Evolutionary conservation across 345 rosid genomes (phyloP).

Genomic region (Camelina laxa): DNA sequence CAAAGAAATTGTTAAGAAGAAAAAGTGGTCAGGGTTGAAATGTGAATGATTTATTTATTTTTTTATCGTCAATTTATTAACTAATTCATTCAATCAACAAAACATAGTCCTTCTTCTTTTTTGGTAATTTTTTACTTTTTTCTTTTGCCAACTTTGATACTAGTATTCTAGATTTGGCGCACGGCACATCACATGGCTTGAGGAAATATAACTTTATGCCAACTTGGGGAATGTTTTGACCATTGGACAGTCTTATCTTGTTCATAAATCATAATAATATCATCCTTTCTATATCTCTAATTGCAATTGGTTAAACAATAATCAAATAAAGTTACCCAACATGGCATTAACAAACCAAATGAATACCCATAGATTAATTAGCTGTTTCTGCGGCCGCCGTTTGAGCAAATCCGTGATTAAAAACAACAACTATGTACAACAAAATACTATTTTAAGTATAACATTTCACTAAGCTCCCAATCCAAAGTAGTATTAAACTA

Average conservation of each 20-base stretch:
- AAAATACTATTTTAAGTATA: not conserved
- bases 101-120: no score
- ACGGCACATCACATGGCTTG: constrained; percentile 24
- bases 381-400: constrained; percentile 28
- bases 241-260: constrained; percentile 15
- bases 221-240: constrained; percentile 32
- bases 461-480: not conserved
- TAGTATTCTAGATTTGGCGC: constrained; percentile 10
- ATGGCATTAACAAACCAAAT: not conserved
- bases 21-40: not conserved
- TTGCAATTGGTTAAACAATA: constrained; percentile 14
- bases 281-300: not conserved
- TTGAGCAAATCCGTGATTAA: not conserved
- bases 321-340: constrained; percentile 22
- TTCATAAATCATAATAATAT: constrained; percentile 11
- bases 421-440: not conserved
- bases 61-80: not conserved
- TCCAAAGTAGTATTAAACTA: not conserved
- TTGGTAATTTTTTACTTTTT: not conserved
- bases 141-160: not conserved
- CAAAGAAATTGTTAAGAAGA: not conserved
- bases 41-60: not conserved
- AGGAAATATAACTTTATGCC: constrained; percentile 13
- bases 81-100: not conserved
- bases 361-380: constrained; percentile 19